Conservation (phyloP, 345 rosid species). For the Eucalyptus erythrocorys region DNA sequence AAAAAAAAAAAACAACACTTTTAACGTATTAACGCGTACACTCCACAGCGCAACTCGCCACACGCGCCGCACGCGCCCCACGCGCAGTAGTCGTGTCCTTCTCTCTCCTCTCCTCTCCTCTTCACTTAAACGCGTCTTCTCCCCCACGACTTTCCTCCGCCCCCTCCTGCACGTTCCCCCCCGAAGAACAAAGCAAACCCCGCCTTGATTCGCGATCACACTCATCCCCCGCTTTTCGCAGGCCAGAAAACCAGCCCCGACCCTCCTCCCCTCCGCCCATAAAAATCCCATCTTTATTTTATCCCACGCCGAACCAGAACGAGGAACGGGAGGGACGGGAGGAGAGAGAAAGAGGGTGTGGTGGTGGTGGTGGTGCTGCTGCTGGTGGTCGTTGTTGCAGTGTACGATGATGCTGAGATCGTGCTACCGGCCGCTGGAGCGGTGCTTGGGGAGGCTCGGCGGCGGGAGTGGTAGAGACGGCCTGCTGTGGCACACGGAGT, state of each 20-base stretch:
- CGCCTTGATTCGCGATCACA: background rate
- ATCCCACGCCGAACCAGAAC: background rate
- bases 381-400: background rate
- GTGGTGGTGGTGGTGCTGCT: no score
- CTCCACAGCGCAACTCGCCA: background rate
- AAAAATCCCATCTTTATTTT: background rate
- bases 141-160: background rate
- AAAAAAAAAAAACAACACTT: background rate
- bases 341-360: background rate
- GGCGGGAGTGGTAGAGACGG: conserved; percentile 45
- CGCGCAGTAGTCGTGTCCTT: background rate
- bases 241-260: background rate
- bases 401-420: conserved; percentile 46
- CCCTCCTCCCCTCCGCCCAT: background rate
- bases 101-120: background rate
- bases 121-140: background rate
- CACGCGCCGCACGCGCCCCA: no score
- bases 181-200: background rate
- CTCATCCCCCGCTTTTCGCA: background rate
- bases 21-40: background rate
- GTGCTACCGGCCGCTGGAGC: conserved; percentile 55
- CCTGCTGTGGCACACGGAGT: conserved; percentile 75
- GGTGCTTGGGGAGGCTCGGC: conserved; percentile 48
- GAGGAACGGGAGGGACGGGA: background rate
- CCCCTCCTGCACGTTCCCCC: background rate